Conservation (phyloP, 208 protist genomes). For the Porcisia hertigi region DNA sequence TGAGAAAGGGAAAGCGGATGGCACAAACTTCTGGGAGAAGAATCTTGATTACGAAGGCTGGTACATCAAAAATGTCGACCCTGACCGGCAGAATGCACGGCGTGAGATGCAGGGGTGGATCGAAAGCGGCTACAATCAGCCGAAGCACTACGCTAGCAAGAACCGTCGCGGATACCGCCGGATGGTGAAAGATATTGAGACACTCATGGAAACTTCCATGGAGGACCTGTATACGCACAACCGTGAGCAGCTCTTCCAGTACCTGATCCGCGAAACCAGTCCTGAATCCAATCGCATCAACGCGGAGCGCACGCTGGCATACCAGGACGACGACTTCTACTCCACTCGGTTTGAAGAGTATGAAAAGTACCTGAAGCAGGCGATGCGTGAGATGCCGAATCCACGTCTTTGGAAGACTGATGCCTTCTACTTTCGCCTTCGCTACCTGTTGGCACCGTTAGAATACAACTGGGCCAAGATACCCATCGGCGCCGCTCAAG, state of each 20-base stretch:
- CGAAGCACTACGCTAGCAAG: constrained; percentile 90
- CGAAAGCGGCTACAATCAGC: constrained; percentile 89
- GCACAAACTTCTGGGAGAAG: constrained; percentile 92
- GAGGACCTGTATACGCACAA: constrained; percentile 90
- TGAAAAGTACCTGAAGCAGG: constrained; percentile 87
- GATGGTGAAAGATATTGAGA: constrained; percentile 90
- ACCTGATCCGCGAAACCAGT: constrained; percentile 83
- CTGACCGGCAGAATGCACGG: constrained; percentile 79
- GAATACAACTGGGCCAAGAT: constrained; percentile 92
- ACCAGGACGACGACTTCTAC: constrained; percentile 90
- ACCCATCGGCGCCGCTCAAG: constrained; percentile 68
- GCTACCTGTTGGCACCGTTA: constrained; percentile 79
- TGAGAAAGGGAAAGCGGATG: constrained; percentile 80
- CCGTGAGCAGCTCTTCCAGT: constrained; percentile 88
- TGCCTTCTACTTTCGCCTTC: constrained; percentile 90
- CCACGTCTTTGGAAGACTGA: constrained; percentile 90
- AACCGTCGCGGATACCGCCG: constrained; percentile 88
- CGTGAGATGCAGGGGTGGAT: constrained; percentile 84
- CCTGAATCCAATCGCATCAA: constrained; percentile 90
- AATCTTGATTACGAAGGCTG: constrained; percentile 92
- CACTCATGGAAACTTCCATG: constrained; percentile 89
- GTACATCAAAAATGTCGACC: constrained; percentile 92
- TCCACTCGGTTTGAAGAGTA: constrained; percentile 89
- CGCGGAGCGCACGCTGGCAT: constrained; percentile 78
- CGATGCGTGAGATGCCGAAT: constrained; percentile 91